Evolutionary conservation across 495 filamentous ascomycete species (phyloP), one percentile per base, ranked within the genome.

Genomic region (Penicillium argentinense): DNA sequence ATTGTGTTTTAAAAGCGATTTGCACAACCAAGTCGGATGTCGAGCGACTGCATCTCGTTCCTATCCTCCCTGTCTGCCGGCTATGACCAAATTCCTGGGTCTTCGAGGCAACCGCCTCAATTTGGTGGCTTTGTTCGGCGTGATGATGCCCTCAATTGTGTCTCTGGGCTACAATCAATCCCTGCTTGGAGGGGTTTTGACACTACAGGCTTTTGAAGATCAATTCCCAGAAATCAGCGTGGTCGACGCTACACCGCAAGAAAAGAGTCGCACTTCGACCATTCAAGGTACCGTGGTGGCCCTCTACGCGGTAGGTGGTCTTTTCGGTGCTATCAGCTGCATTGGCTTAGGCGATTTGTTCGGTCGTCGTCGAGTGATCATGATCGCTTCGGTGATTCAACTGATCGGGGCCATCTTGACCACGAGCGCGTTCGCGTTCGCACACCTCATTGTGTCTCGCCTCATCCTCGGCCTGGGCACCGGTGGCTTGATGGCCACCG

Each of bases 381-480:
- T 54, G n/a, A 13, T 57, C 25, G 48, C 49, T 3, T 47, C 53
- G 13, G 45, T 34, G 6, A 24, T 40, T 9, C 56, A 60, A 11
- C 29, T 63, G n/a, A 49, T 72, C 4, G 70, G 64, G 25, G 56
- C 63, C 9, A 58, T 71, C 17, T 60, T 72, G 6, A 62, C 66
- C 43, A 63, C 66, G 2, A 68, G 63, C n/a, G 47, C 39, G 30
- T 65, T 32, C 32, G 55, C 44, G 48, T 55, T 63, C 12, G 29
- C 39, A n/a, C 58, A 54, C 44, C 53, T 65, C 1, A 47, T 60
- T 45, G 48, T 57, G 4, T 46, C 49, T 19, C 45, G 54, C 5
- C 17, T 54, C 6, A 52, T 83, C 19, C 80, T 81, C 28, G 81
- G 81, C 7, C 69, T 78, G 28, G 81, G 81, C 1, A 81, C 77